These are phyloP conservation scores for Tylopilus subfusipes DNA, from an alignment of 768 basidiomycete genomes.

Conservation along the genomic window DNA sequence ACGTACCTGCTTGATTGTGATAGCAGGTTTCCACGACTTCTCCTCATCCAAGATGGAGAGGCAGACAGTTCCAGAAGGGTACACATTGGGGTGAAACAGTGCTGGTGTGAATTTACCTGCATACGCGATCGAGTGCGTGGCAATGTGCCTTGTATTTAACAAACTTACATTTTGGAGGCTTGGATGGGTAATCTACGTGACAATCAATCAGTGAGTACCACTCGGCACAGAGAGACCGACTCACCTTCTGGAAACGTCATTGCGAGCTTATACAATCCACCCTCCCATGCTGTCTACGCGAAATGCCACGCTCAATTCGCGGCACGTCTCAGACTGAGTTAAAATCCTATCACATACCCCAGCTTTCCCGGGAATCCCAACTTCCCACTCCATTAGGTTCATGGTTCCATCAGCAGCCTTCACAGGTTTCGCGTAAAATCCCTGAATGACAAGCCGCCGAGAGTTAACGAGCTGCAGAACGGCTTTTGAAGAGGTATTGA, in stretches of 20 bases:
- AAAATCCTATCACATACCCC: conserved; percentile 58
- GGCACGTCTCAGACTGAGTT: conserved; percentile 6
- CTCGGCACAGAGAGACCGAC: conserved; percentile 1
- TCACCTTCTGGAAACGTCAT: conserved; percentile 97
- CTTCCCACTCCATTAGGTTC: conserved; percentile 98
- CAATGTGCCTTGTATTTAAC: background rate
- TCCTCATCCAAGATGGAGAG: conserved; percentile 98
- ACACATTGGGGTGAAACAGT: conserved; percentile 97
- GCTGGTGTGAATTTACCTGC: conserved; percentile 95
- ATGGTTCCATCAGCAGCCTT: conserved; percentile 91
- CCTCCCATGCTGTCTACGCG: conserved; percentile 90
- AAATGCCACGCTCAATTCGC: conserved; percentile 13
- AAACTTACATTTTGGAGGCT: conserved; percentile 84
- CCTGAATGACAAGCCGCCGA: conserved; percentile 46
- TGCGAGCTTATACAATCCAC: conserved; percentile 87
- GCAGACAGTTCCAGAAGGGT: conserved; percentile 97
- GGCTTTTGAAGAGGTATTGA: background rate
- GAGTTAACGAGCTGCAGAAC: conserved; percentile 4
- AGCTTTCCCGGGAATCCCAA: conserved; percentile 93
- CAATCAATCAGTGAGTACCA: conserved; percentile 10
- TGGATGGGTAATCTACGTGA: conserved; percentile 82
- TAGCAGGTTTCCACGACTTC: conserved; percentile 98
- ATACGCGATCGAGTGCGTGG: conserved; percentile 9
- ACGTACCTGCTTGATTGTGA: conserved; percentile 94
- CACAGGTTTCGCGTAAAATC: conserved; percentile 92